Evolutionary conservation across 192 early-diverging fungal species (phyloP), one percentile per base, ranked within the genome.

Genomic region (Spizellomyces sp.): DNA sequence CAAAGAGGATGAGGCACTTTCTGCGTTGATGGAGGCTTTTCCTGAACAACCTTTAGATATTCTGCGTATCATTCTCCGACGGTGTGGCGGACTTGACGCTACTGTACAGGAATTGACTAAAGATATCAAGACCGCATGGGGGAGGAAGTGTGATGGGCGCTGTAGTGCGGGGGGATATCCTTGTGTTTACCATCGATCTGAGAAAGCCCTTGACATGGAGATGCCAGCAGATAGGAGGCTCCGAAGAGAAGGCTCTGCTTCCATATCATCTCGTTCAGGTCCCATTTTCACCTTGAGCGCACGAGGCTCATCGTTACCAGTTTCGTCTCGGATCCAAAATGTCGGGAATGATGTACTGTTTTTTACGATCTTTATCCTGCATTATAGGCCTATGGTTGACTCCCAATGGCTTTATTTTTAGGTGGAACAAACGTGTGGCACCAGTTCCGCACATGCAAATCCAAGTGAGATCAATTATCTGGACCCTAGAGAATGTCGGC

Each of bases 11-110:
- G 48, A 8, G 14, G 62, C 17, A 6, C 55, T 72, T 7, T 60
- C 70, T 9, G 50, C 52, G 12, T 46, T 72, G 50, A 15, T 63
- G 17, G 70, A 72, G 22, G 43, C 63, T 9, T 72, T 72, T 44
- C 70, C 70, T 4, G 62, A 72, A 27, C 60, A 56, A 22, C 50
- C 62, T 45, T 14, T 72, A 12, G 45, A 15, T 9, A 15, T 43
- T 12, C 62, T 72, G 6, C 36, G 15, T 14, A 61, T 15, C 36
- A 14, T 9, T 17, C 59, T 61, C 21, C 17, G 42, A 61, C 17
- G 42, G 6, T 41, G 36, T 61, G 59, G 59, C 17, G 14, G 17
- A 15, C 5, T 41, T 19, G 17, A 61, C 17, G 42, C 14, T 41
- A 41, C 36, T 14, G 14, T 41, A 15, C 21, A 61, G 9, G 17